phyloP scores from a whole-genome alignment of 306 rosid genomes.

The Erythrophleum fordii region DNA sequence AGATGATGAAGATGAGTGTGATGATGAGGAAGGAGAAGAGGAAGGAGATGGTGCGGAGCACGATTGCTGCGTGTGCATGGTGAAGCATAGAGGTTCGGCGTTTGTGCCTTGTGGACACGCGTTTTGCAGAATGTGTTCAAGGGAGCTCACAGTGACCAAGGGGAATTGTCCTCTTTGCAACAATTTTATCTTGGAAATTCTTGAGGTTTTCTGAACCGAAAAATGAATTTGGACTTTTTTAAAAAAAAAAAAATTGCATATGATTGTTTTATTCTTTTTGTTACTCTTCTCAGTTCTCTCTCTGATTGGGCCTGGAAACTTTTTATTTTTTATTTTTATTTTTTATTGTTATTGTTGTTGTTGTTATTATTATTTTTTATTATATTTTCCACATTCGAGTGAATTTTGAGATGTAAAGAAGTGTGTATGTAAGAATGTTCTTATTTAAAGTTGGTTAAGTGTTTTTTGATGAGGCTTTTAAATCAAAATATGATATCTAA shows the following conservation, averaged over 20 bases:
- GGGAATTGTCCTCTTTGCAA: slow-evolving; percentile 89
- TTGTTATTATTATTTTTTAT: not conserved
- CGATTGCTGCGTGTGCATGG: slow-evolving; percentile 88
- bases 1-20: slow-evolving; percentile 29
- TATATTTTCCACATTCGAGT: not conserved
- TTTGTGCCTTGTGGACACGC: slow-evolving; percentile 76
- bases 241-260: too few relatives aligned
- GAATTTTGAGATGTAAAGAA: not conserved
- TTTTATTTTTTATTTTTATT: not conserved
- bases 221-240: too few relatives aligned
- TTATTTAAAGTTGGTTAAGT: not conserved
- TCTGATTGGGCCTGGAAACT: not conserved
- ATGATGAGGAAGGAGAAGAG: slow-evolving; percentile 25
- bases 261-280: not conserved
- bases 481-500: too few relatives aligned
- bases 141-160: slow-evolving; percentile 71
- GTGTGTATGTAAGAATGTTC: too few relatives aligned
- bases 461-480: too few relatives aligned
- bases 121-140: slow-evolving; percentile 85
- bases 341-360: not conserved
- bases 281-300: not conserved
- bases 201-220: slow-evolving; percentile 66
- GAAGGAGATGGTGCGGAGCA: slow-evolving; percentile 47
- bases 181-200: slow-evolving; percentile 74
- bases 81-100: slow-evolving; percentile 71